These are phyloP conservation scores for Leccinum griseonigrum DNA, from an alignment of 1,284 basidiomycete species.

Conservation along the genomic window DNA sequence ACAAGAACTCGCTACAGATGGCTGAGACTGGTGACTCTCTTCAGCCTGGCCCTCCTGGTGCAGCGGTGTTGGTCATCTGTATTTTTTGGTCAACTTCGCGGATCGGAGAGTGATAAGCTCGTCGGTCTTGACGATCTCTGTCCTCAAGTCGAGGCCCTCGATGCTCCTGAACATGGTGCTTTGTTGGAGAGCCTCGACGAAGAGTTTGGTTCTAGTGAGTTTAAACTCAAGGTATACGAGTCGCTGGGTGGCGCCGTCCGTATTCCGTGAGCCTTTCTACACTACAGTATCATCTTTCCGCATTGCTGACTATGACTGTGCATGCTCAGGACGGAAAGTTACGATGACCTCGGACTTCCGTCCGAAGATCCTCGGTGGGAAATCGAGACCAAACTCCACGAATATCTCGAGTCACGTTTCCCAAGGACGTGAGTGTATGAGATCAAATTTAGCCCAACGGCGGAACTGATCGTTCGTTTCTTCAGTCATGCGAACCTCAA, in stretches of 20 bases:
- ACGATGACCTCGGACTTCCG: slow-evolving; percentile 41
- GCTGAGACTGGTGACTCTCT: slow-evolving; percentile 5
- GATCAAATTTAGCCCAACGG: not conserved
- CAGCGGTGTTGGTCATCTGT: slow-evolving; percentile 4
- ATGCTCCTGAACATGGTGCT: slow-evolving; percentile 26
- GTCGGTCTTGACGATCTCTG: slow-evolving; percentile 23
- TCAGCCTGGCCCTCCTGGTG: slow-evolving; percentile 11
- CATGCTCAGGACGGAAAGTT: slow-evolving; percentile 35
- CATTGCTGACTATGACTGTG: not conserved
- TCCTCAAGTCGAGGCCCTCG: slow-evolving; percentile 33
- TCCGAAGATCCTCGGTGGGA: slow-evolving; percentile 47
- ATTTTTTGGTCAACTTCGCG: not conserved
- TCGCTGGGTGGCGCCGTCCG: slow-evolving; percentile 43
- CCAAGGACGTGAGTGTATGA: slow-evolving; percentile 36
- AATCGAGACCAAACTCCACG: slow-evolving; percentile 40
- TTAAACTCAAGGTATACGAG: slow-evolving; percentile 40
- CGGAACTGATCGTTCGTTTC: not conserved
- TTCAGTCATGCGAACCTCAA: slow-evolving; percentile 45
- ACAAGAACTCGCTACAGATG: not conserved
- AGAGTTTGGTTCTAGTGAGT: slow-evolving; percentile 33
- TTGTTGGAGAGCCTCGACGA: slow-evolving; percentile 37
- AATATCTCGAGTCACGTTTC: slow-evolving; percentile 41
- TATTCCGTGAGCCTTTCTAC: slow-evolving; percentile 38
- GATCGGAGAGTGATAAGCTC: not conserved
- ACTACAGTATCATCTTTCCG: not conserved